Percentiles rank a stretch among this genome's conserved stretches.
Conservation (phyloP, 306 rosid genomes). For the Vigna trinervia region DNA sequence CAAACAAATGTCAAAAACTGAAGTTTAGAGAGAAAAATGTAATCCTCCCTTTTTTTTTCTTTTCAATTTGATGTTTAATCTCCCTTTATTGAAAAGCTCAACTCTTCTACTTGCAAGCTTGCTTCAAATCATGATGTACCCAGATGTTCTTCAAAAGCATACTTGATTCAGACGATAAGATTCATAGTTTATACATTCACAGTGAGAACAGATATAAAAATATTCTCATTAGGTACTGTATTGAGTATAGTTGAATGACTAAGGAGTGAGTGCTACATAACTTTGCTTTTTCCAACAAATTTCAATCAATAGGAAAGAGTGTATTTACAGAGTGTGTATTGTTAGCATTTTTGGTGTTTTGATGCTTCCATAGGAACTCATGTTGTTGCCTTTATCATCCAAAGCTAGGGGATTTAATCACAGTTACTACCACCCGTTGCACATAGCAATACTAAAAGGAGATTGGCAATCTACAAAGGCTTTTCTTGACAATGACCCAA, state of each 20-base stretch:
- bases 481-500: constrained; percentile 50
- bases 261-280: background rate
- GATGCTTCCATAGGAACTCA: constrained; percentile 29
- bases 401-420: constrained; percentile 54
- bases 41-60: background rate
- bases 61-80: background rate
- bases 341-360: constrained; percentile 9
- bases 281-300: background rate
- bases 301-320: background rate
- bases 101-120: background rate
- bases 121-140: constrained; percentile 4
- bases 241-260: background rate
- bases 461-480: constrained; percentile 55
- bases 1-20: background rate
- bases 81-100: background rate
- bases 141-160: constrained; percentile 11
- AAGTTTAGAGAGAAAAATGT: background rate
- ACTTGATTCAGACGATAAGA: constrained; percentile 16
- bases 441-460: constrained; percentile 54
- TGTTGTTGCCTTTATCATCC: constrained; percentile 8
- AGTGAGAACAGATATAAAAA: background rate
- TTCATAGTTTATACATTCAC: constrained; percentile 22
- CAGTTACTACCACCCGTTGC: constrained; percentile 54
- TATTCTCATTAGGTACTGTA: background rate
- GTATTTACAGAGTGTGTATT: background rate